These are phyloP conservation scores for Dothistroma septosporum DNA, from an alignment of 2,329 filamentous ascomycete species.

Conservation along the genomic window DNA sequence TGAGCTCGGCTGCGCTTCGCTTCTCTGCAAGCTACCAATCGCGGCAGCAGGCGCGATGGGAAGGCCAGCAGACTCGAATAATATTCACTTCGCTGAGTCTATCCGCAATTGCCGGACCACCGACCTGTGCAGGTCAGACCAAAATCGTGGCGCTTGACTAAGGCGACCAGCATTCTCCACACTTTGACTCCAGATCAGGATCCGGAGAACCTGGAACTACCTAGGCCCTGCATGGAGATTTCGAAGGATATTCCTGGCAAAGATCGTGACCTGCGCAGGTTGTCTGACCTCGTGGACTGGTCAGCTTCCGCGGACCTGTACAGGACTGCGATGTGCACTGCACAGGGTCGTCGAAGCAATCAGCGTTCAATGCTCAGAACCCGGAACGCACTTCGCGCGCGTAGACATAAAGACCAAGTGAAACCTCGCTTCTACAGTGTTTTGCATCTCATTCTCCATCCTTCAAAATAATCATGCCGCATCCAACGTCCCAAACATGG, in stretches of 20 bases:
- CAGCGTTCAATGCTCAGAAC: background rate
- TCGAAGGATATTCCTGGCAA: background rate
- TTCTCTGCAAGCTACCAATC: background rate
- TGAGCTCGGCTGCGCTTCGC: background rate
- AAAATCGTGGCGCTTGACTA: too few relatives aligned
- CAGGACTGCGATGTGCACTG: background rate
- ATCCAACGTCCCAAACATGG: constrained; percentile 16
- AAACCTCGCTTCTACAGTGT: background rate
- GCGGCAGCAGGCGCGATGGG: constrained; percentile 36
- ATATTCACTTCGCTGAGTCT: background rate
- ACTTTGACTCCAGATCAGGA: background rate
- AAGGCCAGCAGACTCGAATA: background rate
- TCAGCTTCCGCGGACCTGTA: background rate
- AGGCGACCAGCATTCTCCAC: background rate
- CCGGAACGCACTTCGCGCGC: background rate
- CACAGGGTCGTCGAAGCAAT: background rate
- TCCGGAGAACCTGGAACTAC: background rate
- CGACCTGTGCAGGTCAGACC: constrained; percentile 3
- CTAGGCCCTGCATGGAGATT: background rate
- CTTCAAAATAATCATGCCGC: constrained; percentile 7
- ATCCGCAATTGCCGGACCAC: background rate
- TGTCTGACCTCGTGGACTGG: background rate
- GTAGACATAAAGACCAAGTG: background rate
- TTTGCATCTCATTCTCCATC: too few relatives aligned
- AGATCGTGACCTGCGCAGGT: background rate